These are phyloP conservation scores for Agroathelia rolfsii DNA, from an alignment of 1,284 basidiomycete species.

Conservation along the genomic window DNA sequence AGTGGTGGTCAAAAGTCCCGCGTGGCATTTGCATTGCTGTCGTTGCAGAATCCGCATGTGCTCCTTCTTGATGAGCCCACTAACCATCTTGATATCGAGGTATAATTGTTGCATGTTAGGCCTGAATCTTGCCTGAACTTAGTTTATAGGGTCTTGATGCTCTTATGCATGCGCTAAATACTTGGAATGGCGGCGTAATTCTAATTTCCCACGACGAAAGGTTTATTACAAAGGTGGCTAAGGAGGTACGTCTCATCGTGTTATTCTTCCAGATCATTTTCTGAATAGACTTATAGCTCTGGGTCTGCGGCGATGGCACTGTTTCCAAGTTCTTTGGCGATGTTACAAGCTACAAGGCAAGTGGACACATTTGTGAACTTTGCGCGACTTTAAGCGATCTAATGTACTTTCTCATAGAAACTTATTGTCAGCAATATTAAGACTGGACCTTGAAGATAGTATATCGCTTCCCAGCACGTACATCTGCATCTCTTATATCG, in stretches of 20 bases:
- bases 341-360: slow-evolving; percentile 85
- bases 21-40: slow-evolving; percentile 91
- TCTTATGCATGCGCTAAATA: slow-evolving; percentile 78
- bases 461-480: background rate
- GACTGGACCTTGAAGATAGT: slow-evolving; percentile 35
- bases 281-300: slow-evolving; percentile 49
- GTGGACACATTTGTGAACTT: slow-evolving; percentile 18
- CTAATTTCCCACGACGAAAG: slow-evolving; percentile 91
- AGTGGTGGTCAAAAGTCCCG: slow-evolving; percentile 96
- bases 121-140: slow-evolving; percentile 2
- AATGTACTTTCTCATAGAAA: too few species aligned
- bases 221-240: slow-evolving; percentile 80
- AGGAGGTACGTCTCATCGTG: slow-evolving; percentile 41
- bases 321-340: slow-evolving; percentile 85
- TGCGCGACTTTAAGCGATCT: too few species aligned
- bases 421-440: slow-evolving; percentile 77
- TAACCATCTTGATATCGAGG: slow-evolving; percentile 95
- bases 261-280: background rate
- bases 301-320: slow-evolving; percentile 84
- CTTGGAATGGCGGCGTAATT: slow-evolving; percentile 96
- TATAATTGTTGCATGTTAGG: slow-evolving; percentile 16
- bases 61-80: slow-evolving; percentile 92
- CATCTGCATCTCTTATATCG: slow-evolving; percentile 6
- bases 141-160: slow-evolving; percentile 84
- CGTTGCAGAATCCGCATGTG: slow-evolving; percentile 82